A percentile compares a stretch with the other conserved stretches of the same genome.
These are phyloP conservation scores for Ustilago bromivora DNA, from an alignment of 1,284 basidiomycete genomes.

Conservation along the genomic window DNA sequence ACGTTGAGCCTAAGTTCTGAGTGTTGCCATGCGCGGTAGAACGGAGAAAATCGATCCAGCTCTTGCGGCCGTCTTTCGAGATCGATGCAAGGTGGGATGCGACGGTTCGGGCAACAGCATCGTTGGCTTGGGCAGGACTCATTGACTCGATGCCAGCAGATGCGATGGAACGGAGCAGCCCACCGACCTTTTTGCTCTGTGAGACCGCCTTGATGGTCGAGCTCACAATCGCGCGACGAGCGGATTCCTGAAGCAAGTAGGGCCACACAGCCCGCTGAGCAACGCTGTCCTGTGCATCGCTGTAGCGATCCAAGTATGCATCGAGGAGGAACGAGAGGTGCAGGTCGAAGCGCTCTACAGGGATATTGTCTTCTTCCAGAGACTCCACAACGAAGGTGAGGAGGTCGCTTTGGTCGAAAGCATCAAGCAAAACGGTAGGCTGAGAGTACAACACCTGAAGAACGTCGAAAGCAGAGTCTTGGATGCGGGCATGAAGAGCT, in stretches of 20 bases:
- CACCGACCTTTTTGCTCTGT: slow-evolving; percentile 13
- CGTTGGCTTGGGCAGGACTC: slow-evolving; percentile 24
- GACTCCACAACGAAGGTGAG: slow-evolving; percentile 45
- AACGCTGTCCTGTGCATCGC: slow-evolving; percentile 19
- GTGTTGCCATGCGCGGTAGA: slow-evolving; percentile 9
- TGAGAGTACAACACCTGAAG: slow-evolving; percentile 52
- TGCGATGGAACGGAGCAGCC: slow-evolving; percentile 15
- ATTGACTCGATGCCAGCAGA: slow-evolving; percentile 9
- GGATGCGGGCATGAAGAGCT: slow-evolving; percentile 54
- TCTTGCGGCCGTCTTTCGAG: slow-evolving; percentile 7
- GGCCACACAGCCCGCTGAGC: slow-evolving; percentile 43
- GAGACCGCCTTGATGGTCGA: slow-evolving; percentile 15
- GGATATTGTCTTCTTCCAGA: slow-evolving; percentile 19
- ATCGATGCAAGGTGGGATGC: slow-evolving; percentile 16
- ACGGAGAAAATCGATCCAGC: slow-evolving; percentile 32
- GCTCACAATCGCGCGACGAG: slow-evolving; percentile 13
- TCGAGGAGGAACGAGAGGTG: slow-evolving; percentile 45
- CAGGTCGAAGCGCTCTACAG: slow-evolving; percentile 27
- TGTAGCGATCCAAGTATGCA: slow-evolving; percentile 23
- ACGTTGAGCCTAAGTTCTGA: slow-evolving; percentile 2
- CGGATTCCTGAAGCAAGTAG: slow-evolving; percentile 25
- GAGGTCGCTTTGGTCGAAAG: slow-evolving; percentile 34
- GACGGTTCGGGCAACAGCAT: slow-evolving; percentile 19
- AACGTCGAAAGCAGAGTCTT: slow-evolving; percentile 48
- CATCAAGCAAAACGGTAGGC: slow-evolving; percentile 32